Percentiles rank a stretch among this genome's conserved stretches.
Evolutionary conservation across 331 rosid species (phyloP).

Genomic region (Acacia concinna): DNA sequence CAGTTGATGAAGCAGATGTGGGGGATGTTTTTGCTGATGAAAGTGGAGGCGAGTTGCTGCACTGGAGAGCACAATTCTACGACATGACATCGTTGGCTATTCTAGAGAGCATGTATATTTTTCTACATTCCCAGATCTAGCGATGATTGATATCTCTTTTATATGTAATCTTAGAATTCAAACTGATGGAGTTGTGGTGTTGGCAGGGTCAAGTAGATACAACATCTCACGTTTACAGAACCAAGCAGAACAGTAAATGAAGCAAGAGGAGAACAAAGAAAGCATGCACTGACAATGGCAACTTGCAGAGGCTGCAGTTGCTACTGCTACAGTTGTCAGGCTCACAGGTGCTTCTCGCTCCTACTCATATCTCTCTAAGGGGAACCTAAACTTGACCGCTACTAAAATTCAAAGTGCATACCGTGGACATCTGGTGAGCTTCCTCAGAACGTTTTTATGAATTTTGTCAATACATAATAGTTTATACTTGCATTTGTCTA

Average conservation of each 20-base stretch:
- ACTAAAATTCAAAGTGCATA: conserved; percentile 72
- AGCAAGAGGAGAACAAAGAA: conserved; percentile 73
- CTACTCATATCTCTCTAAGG: conserved; percentile 30
- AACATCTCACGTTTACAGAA: conserved; percentile 48
- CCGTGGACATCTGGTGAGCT: conserved; percentile 79
- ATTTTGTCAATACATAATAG: not conserved
- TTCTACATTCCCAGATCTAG: too few species aligned
- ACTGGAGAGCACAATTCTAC: too few species aligned
- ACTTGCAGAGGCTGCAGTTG: conserved; percentile 81
- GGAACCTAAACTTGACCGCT: conserved; percentile 59
- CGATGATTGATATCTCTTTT: conserved; percentile 14
- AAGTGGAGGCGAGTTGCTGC: too few species aligned
- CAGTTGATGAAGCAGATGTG: too few species aligned
- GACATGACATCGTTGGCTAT: too few species aligned
- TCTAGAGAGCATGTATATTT: too few species aligned
- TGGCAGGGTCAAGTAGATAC: conserved; percentile 45
- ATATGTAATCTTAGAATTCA: conserved; percentile 43
- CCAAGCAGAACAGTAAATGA: conserved; percentile 50
- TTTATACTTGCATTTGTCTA: not conserved
- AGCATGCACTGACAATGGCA: conserved; percentile 79
- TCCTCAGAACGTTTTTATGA: not conserved
- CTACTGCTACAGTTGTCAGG: conserved; percentile 86
- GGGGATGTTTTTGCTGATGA: too few species aligned
- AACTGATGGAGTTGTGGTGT: conserved; percentile 60
- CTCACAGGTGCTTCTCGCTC: conserved; percentile 52